phyloP scores from a whole-genome alignment of 2,329 filamentous ascomycete species.

The Diaporthe citrichinensis region DNA sequence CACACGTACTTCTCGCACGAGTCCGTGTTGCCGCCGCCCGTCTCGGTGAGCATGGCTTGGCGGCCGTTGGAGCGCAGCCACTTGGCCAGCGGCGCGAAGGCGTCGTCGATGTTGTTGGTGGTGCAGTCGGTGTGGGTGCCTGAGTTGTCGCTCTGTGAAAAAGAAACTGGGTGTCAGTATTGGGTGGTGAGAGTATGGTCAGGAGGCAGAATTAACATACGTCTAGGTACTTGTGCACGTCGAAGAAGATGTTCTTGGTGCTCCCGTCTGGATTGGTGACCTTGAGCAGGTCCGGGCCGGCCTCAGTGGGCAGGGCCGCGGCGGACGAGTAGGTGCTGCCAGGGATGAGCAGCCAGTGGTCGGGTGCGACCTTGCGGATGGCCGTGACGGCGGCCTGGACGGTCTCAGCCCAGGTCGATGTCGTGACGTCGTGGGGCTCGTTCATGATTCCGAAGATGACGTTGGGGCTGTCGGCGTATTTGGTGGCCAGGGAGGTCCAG shows the following conservation, averaged over 20 bases:
- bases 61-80: constrained; percentile 53
- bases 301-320: constrained; percentile 63
- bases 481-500: constrained; percentile 69
- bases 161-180: constrained; percentile 45
- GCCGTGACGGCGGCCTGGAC: constrained; percentile 74
- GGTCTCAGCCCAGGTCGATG: constrained; percentile 69
- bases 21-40: constrained; percentile 53
- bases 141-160: constrained; percentile 59
- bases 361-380: constrained; percentile 73
- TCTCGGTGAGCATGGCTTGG: constrained; percentile 54
- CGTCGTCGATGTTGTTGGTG: constrained; percentile 58
- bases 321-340: constrained; percentile 72
- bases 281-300: constrained; percentile 63
- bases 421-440: constrained; percentile 70
- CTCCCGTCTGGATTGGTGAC: constrained; percentile 71
- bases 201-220: background rate
- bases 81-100: constrained; percentile 52
- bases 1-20: constrained; percentile 52
- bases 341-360: constrained; percentile 73
- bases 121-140: constrained; percentile 67
- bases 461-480: constrained; percentile 67
- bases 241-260: constrained; percentile 69
- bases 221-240: constrained; percentile 72
- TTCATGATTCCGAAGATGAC: constrained; percentile 77
- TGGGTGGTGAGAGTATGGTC: constrained; percentile 63